A percentile compares a stretch with the other conserved stretches of the same genome.
phyloP scores from a whole-genome alignment of 257 asterid species.

The Solanum pennellii region DNA sequence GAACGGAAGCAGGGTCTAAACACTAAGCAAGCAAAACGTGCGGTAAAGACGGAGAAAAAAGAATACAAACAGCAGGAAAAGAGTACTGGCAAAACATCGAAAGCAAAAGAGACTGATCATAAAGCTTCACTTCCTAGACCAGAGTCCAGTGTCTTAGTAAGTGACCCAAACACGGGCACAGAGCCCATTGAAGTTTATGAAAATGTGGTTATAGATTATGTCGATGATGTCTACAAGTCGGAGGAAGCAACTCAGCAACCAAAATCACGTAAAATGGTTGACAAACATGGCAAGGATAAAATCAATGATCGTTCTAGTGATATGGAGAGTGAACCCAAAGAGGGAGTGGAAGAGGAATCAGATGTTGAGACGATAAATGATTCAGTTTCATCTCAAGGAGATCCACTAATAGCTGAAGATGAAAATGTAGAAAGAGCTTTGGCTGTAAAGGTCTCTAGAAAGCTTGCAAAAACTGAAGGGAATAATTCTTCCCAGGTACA shows the following conservation, averaged over 20 bases:
- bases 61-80: conserved; percentile 43
- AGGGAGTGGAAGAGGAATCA: conserved; percentile 46
- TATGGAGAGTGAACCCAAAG: conserved; percentile 35
- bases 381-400: conserved; percentile 68
- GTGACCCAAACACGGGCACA: conserved; percentile 31
- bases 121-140: conserved; percentile 29
- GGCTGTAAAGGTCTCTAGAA: conserved; percentile 5
- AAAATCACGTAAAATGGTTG: conserved; percentile 20
- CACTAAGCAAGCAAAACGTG: conserved; percentile 31
- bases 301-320: conserved; percentile 32
- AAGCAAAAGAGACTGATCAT: conserved; percentile 35
- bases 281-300: conserved; percentile 25
- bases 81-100: conserved; percentile 32
- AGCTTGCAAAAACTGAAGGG: conserved; percentile 13
- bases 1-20: conserved; percentile 49
- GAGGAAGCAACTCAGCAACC: conserved; percentile 26
- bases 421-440: conserved; percentile 35
- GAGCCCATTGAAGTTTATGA: conserved; percentile 47
- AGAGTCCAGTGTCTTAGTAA: conserved; percentile 17
- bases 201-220: conserved; percentile 36
- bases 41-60: conserved; percentile 42
- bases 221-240: conserved; percentile 36
- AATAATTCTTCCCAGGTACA: conserved; percentile 20
- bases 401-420: conserved; percentile 44
- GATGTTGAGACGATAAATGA: conserved; percentile 55